A percentile compares a stretch with the other conserved stretches of the same genome.
Conservation (phyloP, 2,329 filamentous ascomycete genomes). For the Fusarium sp. region DNA sequence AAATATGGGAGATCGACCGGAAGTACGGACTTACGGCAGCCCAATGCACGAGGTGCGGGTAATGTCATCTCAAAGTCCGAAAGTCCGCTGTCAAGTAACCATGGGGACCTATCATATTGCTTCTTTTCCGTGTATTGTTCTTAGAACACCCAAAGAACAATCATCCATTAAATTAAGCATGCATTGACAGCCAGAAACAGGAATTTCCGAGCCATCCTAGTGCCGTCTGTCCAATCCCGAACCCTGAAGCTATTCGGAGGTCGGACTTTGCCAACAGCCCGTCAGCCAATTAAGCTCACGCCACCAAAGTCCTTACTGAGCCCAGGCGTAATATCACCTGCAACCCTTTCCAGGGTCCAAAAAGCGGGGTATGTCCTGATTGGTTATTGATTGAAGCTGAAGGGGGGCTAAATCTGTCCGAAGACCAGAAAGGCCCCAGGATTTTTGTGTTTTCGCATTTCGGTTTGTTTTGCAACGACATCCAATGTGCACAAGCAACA, state of each 20-base stretch:
- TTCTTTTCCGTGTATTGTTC: not conserved
- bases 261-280: not conserved
- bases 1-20: constrained; percentile 27
- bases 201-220: not conserved
- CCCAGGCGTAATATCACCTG: not conserved
- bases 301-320: not conserved
- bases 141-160: not conserved
- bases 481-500: not conserved
- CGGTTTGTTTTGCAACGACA: not conserved
- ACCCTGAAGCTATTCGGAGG: constrained; percentile 8
- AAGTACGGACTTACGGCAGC: constrained; percentile 16
- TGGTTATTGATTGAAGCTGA: not conserved
- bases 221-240: not conserved
- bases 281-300: not conserved
- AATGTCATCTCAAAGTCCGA: not conserved
- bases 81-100: not conserved
- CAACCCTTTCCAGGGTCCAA: not conserved
- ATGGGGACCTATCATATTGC: not conserved
- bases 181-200: not conserved
- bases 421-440: not conserved
- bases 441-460: constrained; percentile 2
- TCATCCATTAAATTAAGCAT: not conserved
- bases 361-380: not conserved
- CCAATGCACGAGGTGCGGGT: constrained; percentile 7
- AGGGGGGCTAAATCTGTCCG: constrained; percentile 3